These are phyloP conservation scores for Pichia insulana DNA, from an alignment of 805 yeast species.

Conservation along the genomic window DNA sequence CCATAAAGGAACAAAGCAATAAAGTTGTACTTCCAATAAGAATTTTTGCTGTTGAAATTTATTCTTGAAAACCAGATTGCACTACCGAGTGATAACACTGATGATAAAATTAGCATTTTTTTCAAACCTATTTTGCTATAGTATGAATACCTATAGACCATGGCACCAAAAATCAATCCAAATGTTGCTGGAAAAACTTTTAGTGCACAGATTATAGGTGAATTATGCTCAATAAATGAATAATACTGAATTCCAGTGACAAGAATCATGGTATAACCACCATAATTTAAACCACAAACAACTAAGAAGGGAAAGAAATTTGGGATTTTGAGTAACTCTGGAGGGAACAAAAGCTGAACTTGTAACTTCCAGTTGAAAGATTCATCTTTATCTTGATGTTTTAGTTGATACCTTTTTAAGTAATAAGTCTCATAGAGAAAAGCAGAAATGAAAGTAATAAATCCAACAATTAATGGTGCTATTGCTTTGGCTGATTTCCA, in stretches of 20 bases:
- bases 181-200: constrained; percentile 29
- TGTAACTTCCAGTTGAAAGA: constrained; percentile 12
- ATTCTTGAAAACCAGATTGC: constrained; percentile 17
- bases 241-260: constrained; percentile 13
- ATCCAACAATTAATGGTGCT: constrained; percentile 34
- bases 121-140: constrained; percentile 18
- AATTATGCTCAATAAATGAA: constrained; percentile 24
- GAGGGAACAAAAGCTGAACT: constrained; percentile 17
- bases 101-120: constrained; percentile 12
- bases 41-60: constrained; percentile 11
- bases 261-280: constrained; percentile 6
- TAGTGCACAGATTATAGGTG: constrained; percentile 29
- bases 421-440: constrained; percentile 26
- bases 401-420: constrained; percentile 11
- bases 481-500: constrained; percentile 36
- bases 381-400: constrained; percentile 1
- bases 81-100: constrained; percentile 9
- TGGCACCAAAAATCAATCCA: constrained; percentile 25
- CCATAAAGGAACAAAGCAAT: constrained; percentile 18
- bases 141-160: constrained; percentile 13
- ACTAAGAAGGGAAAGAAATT: constrained; percentile 15
- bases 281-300: constrained; percentile 8
- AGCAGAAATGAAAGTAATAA: constrained; percentile 22
- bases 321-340: constrained; percentile 15
- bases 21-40: constrained; percentile 22